Evolutionary conservation across 495 filamentous ascomycete genomes (phyloP), one percentile per base, ranked within the genome.

Genomic region (Parathielavia hyrcaniae): DNA sequence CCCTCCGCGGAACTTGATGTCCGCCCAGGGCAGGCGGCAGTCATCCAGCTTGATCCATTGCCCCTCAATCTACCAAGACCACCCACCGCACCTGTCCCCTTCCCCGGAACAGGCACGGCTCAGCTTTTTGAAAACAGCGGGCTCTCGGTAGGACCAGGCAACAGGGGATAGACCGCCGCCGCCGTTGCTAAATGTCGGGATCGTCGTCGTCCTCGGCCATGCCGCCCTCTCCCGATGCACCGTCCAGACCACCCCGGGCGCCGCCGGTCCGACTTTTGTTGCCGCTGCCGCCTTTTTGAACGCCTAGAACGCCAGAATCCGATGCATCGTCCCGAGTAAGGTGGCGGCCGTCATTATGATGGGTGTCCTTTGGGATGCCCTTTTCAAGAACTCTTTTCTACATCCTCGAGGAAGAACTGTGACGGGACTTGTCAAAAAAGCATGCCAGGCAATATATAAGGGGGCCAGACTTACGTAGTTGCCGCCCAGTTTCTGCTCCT

Each of bases 401-500:
- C 59, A 53, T 95, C 91, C 71, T 96, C 91, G 71, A 96, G 73
- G 87, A 96, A 96, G 86, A 93, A 96, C 76, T 79, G 49, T 56
- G 20, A 49, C 44, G 45, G 19, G 13, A n/a, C 7, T n/a, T n/a
- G n/a, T n/a, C n/a, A n/a, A n/a, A n/a, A n/a, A n/a, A n/a, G n/a
- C n/a, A n/a, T n/a, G n/a, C n/a, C n/a, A n/a, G n/a, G n/a, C n/a
- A n/a, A n/a, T n/a, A n/a, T n/a, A n/a, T n/a, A n/a, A n/a, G n/a
- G n/a, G 32, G 19, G 7, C 4, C 1, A 30, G 34, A 82, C 85
- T 81, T 80, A 89, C 86, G 77, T 87, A 97, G 75, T 97, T 97
- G 61, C 93, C 93, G 62, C 70, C 76, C 65, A 91, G 64, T 82
- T 98, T 98, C 79, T 98, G 93, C 68, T 97, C 93, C 70, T 96